phyloP scores from a whole-genome alignment of 2,329 filamentous ascomycete genomes.

The Septoria linicola region DNA sequence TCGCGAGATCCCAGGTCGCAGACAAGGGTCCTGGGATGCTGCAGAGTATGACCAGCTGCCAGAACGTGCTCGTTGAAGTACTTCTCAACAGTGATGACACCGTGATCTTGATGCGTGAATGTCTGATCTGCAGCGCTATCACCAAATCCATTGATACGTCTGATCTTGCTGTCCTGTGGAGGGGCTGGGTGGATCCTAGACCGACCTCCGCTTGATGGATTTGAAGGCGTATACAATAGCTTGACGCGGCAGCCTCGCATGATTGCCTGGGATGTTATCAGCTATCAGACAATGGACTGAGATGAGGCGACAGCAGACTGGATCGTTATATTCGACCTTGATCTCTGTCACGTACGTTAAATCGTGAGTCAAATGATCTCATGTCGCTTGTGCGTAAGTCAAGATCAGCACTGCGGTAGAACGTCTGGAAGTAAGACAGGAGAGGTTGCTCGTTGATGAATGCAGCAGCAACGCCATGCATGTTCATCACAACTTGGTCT shows the following conservation, averaged over 20 bases:
- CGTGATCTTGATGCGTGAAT: neutral
- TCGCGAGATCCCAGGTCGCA: constrained; percentile 8
- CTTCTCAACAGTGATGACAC: neutral
- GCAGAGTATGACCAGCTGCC: neutral
- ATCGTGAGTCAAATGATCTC: no score
- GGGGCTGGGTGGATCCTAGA: no score
- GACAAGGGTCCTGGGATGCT: constrained; percentile 1
- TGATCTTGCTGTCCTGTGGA: neutral
- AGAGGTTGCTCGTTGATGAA: constrained; percentile 21
- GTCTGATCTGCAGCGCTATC: neutral
- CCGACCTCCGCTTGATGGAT: neutral
- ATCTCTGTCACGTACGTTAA: no score
- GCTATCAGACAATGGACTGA: no score
- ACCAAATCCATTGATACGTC: constrained; percentile 5
- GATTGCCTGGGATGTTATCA: no score
- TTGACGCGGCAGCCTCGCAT: neutral
- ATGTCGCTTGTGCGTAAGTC: neutral
- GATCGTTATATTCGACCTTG: no score
- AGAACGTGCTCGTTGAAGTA: constrained; percentile 18
- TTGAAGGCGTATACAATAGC: neutral
- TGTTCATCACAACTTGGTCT: constrained; percentile 17
- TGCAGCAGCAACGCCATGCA: constrained; percentile 24
- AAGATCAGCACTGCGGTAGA: no score
- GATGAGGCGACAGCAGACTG: no score
- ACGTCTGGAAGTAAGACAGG: neutral